Conservation (phyloP, 2,329 filamentous ascomycete species). For the Botrytis elliptica region DNA sequence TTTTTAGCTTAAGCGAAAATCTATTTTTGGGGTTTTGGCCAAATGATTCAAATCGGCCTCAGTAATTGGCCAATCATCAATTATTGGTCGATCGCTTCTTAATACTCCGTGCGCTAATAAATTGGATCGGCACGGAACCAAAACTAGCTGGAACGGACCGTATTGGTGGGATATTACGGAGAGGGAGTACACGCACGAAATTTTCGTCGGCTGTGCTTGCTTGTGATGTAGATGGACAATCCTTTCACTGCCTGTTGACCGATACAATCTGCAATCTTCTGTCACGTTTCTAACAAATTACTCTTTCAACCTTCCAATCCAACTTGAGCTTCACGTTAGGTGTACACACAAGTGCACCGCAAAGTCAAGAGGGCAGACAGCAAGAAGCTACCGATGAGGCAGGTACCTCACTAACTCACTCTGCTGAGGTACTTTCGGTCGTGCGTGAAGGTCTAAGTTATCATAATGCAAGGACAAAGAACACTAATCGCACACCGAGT, state of each 20-base stretch:
- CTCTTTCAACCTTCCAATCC: not conserved
- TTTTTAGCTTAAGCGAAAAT: too few species aligned
- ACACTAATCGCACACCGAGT: not conserved
- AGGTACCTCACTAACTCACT: not conserved
- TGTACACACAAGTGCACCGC: not conserved
- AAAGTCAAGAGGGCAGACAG: not conserved
- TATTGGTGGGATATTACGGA: not conserved
- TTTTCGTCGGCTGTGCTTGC: not conserved
- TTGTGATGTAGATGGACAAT: not conserved
- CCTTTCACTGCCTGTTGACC: not conserved
- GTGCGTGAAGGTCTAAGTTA: slow-evolving; percentile 6
- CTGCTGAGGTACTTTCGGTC: not conserved
- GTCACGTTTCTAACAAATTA: not conserved
- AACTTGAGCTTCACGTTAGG: not conserved
- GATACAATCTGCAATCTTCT: not conserved
- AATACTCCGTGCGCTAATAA: not conserved
- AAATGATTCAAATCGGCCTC: too few species aligned
- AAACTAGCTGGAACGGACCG: not conserved
- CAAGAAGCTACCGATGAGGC: not conserved
- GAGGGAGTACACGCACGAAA: not conserved
- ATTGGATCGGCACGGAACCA: not conserved
- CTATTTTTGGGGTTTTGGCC: too few species aligned
- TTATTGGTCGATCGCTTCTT: not conserved
- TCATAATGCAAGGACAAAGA: not conserved
- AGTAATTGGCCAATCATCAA: not conserved